Base-by-base conservation (phyloP, 805 yeast genomes). In the Candida loeiensis region DNA sequence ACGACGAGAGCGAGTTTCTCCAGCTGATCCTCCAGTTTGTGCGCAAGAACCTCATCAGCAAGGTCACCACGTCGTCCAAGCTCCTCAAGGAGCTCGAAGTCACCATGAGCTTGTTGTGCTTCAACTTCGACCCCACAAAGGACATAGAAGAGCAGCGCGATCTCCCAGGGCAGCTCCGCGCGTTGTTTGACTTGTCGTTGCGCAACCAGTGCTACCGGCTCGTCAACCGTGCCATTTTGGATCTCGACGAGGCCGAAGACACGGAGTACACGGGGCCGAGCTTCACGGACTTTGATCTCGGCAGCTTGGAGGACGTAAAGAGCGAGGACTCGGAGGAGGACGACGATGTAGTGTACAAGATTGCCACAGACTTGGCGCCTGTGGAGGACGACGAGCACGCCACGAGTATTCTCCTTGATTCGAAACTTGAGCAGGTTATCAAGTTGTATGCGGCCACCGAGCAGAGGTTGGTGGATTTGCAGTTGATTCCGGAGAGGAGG, bases 31-130 rank as follows among this genome's bases (percentile, higher is more conserved):
- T 84, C 15, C 55, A 63, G 6, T 83, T 83, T 59, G 81, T 85
- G 6, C 71, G 80, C 44, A 75, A 72, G 15, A 80, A 80, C 51
- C 58, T 85, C 46, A 76, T 86, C 4, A 68, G 69, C 45, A 77
- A 82, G 43, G 83, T 81, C 1, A 69, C 83, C 2, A 71, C 74
- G 37, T 80, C 80, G 34, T 66, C 66, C 46, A 67, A 67, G 41
- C 77, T 83, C 44, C 70, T 88, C 60, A 75, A 76, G 40, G 91
- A 86, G 47, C 63, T 89, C 45, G 96, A 90, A 55, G 66, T 81
- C 32, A 80, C 95, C 2, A 85, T 89, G 93, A 87, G 95, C 16
- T 66, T 89, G 44, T 63, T 89, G 26, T 77, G 80, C 50, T 76
- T 74, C 53, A 71, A 73, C 26, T 62, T 64, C 44, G 65, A 62